phyloP scores from a whole-genome alignment of 108 stramenopile species.

The Cylindrotheca fusiformis region DNA sequence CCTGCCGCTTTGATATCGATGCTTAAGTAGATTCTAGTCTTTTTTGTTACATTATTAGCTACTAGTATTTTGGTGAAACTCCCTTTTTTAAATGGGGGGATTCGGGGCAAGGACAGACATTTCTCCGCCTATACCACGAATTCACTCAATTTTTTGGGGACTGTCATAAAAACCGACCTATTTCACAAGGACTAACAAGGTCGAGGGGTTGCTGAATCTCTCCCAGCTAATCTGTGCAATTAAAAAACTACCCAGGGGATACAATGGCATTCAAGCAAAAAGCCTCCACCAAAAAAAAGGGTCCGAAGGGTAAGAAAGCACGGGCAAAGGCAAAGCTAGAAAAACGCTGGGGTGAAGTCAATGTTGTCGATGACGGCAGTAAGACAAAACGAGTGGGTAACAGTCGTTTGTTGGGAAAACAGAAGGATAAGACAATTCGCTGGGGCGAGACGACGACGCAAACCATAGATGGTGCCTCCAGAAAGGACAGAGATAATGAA shows the following conservation, averaged over 20 bases:
- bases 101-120: too few relatives aligned
- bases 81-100: too few relatives aligned
- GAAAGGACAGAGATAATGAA: not conserved
- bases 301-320: constrained; percentile 85
- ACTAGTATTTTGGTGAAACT: too few relatives aligned
- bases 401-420: constrained; percentile 41
- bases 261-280: not conserved
- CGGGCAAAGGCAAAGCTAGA: constrained; percentile 84
- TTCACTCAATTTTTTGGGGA: too few relatives aligned
- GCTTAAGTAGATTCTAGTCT: too few relatives aligned
- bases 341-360: constrained; percentile 78
- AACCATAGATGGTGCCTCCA: too few relatives aligned
- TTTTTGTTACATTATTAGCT: too few relatives aligned
- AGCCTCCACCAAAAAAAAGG: constrained; percentile 42
- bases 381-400: constrained; percentile 47
- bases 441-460: not conserved
- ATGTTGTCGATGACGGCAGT: constrained; percentile 40
- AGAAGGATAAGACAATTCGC: constrained; percentile 1
- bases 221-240: not conserved
- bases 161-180: too few relatives aligned
- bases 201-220: too few relatives aligned
- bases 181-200: too few relatives aligned
- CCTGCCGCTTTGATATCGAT: too few relatives aligned
- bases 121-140: too few relatives aligned
- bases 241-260: not conserved